Percentiles rank a stretch among this genome's conserved stretches.
Evolutionary conservation across 225 moss, liverwort and hornwort species (phyloP).

Genomic region (Bryum argenteum): DNA sequence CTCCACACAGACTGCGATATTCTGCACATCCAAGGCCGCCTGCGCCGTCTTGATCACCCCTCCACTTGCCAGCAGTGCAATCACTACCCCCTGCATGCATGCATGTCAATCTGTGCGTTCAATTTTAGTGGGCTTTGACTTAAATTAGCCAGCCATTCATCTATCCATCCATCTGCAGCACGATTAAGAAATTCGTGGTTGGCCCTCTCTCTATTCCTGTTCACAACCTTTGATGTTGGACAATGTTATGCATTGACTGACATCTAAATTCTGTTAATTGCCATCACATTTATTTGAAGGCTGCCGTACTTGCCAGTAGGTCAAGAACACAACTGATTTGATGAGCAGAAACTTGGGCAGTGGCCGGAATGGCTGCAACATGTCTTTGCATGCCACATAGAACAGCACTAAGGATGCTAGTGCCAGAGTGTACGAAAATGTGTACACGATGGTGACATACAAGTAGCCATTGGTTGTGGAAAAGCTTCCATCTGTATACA

Average conservation of each 20-base stretch:
- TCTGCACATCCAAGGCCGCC: conserved; percentile 47
- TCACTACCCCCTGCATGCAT: conserved; percentile 44
- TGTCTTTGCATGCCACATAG: conserved; percentile 90
- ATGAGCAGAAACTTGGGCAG: conserved; percentile 87
- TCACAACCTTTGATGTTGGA: background rate
- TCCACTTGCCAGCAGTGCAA: conserved; percentile 51
- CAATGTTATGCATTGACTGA: background rate
- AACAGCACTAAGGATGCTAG: conserved; percentile 75
- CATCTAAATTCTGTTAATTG: background rate
- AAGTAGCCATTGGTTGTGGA: conserved; percentile 58
- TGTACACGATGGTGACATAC: conserved; percentile 80
- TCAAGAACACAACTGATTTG: conserved; percentile 95
- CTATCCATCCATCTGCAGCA: too few relatives aligned
- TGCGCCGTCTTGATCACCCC: conserved; percentile 43
- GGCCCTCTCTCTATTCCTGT: background rate
- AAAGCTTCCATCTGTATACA: conserved; percentile 71
- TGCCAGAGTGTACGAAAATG: conserved; percentile 75
- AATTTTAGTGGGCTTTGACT: conserved; percentile 8
- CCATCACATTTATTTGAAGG: conserved; percentile 27
- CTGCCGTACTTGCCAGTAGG: conserved; percentile 68
- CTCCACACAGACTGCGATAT: conserved; percentile 55
- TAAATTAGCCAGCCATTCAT: background rate
- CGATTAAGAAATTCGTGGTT: too few relatives aligned
- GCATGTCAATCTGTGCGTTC: conserved; percentile 11
- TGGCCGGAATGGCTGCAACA: conserved; percentile 76